Evolutionary conservation across 371 early-diverging fungal species (phyloP).

Genomic region (Actinomucor elegans): DNA sequence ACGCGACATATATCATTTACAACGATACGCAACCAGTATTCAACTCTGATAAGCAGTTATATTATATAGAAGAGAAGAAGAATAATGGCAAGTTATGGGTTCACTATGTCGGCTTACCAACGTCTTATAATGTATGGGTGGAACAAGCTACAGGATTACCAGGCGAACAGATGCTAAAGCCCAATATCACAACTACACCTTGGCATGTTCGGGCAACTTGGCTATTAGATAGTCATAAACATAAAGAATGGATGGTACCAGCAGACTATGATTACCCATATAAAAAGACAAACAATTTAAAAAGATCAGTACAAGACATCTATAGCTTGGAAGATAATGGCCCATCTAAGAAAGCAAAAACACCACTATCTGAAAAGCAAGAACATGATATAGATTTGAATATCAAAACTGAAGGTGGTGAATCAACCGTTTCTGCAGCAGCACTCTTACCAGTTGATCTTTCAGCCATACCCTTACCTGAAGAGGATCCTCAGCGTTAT

Average conservation of each 20-base stretch:
- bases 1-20: conserved; percentile 67
- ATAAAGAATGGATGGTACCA: conserved; percentile 76
- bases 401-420: background rate
- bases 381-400: conserved; percentile 11
- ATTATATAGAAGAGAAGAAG: conserved; percentile 40
- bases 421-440: background rate
- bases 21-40: conserved; percentile 9
- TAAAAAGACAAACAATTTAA: conserved; percentile 13
- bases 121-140: conserved; percentile 70
- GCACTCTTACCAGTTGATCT: conserved; percentile 15
- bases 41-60: conserved; percentile 28
- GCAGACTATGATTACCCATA: conserved; percentile 55
- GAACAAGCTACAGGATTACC: conserved; percentile 43
- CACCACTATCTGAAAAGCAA: conserved; percentile 5
- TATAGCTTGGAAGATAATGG: background rate
- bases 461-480: conserved; percentile 19
- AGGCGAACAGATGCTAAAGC: conserved; percentile 21
- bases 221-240: conserved; percentile 67
- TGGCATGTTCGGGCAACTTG: conserved; percentile 67
- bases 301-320: conserved; percentile 21
- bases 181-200: conserved; percentile 35
- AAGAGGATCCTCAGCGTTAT: conserved; percentile 66
- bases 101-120: conserved; percentile 75
- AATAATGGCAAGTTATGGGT: conserved; percentile 49
- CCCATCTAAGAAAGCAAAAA: conserved; percentile 17